Evolutionary conservation across 306 rosid species (phyloP).

Genomic region (Macrotyloma uniflorum): DNA sequence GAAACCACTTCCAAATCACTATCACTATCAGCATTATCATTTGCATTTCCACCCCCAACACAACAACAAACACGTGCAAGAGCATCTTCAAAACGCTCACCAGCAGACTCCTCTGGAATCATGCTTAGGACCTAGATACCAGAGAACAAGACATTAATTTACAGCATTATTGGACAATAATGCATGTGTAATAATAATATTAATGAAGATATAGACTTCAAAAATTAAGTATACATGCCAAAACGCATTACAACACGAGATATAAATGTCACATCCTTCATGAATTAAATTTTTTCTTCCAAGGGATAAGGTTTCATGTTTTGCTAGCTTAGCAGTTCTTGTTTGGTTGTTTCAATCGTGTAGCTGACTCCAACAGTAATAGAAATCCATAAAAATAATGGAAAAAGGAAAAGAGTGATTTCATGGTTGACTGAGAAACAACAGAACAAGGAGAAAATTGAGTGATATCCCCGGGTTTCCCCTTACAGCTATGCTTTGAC

Average conservation of each 20-base stretch:
- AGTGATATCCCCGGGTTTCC: neutral
- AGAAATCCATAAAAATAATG: neutral
- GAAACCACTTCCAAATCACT: slow-evolving; percentile 98
- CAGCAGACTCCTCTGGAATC: slow-evolving; percentile 86
- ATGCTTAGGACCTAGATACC: slow-evolving; percentile 61
- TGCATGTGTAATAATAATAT: neutral
- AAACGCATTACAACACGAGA: slow-evolving; percentile 18
- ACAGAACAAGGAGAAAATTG: neutral
- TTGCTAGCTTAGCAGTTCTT: neutral
- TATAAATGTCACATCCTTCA: slow-evolving; percentile 6
- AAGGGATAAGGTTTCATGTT: slow-evolving; percentile 4
- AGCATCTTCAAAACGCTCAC: slow-evolving; percentile 89
- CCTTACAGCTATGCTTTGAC: neutral
- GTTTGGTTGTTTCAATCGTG: neutral
- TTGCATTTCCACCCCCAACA: slow-evolving; percentile 79
- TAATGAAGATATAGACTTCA: slow-evolving; percentile 1
- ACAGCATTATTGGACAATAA: neutral
- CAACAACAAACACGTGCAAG: slow-evolving; percentile 89
- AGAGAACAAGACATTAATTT: slow-evolving; percentile 20
- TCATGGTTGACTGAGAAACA: neutral
- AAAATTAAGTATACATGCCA: slow-evolving; percentile 9
- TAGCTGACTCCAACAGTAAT: neutral
- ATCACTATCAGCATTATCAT: slow-evolving; percentile 83
- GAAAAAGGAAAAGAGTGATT: neutral
- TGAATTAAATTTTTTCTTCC: slow-evolving; percentile 7